Evolutionary conservation across 1,139 yeast genomes (phyloP), one percentile per base, ranked within the genome.

Genomic region (Pichia sp.): DNA sequence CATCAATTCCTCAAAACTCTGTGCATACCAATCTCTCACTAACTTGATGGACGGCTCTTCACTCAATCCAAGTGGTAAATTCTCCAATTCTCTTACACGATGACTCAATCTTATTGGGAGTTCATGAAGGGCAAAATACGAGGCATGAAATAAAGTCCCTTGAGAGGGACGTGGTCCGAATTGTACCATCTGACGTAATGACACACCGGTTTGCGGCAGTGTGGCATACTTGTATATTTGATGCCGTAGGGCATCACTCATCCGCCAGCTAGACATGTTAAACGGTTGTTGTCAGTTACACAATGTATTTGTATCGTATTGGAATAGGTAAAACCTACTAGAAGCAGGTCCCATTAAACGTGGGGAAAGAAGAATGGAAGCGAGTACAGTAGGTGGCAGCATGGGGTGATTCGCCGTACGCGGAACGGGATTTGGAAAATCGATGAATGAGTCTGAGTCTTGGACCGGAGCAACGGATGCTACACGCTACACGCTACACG

Each of bases 11-110:
- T 85, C 87, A 56, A 86, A 87, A 14, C 91, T 79, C 58, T 85
- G 94, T 3, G 93, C 91, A 53, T 87, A 87, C 96, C 96, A 87
- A 54, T 84, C 77, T 45, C 79, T 73, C 16, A 87, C 96, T 47
- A 78, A 71, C 40, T 71, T 65, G 33, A 91, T 84, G 3, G 87
- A 77, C 1, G 87, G 86, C 74, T 78, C 77, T 27, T 77, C 67
- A 48, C 68, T 70, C 39, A 87, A 67, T 0, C 86, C 91, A 49
- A 78, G 67, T 0, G 96, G 96, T 23, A 93, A 72, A 29, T 72
- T 72, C 33, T 86, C 94, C 40, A 87, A 64, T 54, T 86, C 96
- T 55, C 83, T 79, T 22, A 86, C 94, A 40, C 94, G 72, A 48
- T 83, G 82, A 3, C 96, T 94, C 35, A 86, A 65, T 43, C 96